Evolutionary conservation across 495 filamentous ascomycete species (phyloP).

Genomic region (Neurospora sp.): DNA sequence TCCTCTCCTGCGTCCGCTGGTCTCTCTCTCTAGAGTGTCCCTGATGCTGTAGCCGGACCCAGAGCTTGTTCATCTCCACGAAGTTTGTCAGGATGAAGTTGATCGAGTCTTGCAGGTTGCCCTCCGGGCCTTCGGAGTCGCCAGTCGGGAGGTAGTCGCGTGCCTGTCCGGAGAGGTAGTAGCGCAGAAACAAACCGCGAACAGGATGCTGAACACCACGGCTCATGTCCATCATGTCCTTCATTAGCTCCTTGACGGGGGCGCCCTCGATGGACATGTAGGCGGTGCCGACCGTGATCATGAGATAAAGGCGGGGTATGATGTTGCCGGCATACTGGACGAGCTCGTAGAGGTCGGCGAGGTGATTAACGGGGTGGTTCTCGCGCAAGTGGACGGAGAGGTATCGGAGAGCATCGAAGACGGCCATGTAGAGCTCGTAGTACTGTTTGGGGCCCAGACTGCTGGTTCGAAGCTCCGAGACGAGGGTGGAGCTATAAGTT

Average conservation of each 20-base stretch:
- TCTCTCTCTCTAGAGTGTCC: constrained; percentile 93
- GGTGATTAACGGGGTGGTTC: constrained; percentile 93
- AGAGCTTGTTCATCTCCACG: constrained; percentile 99
- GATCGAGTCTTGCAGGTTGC: constrained; percentile 93
- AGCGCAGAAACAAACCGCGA: constrained; percentile 86
- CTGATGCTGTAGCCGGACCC: constrained; percentile 95
- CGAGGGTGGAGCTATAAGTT: constrained; percentile 72
- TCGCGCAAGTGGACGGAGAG: constrained; percentile 93
- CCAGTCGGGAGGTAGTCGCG: constrained; percentile 76
- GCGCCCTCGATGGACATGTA: constrained; percentile 99
- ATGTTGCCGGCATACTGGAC: constrained; percentile 99
- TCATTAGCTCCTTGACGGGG: constrained; percentile 99
- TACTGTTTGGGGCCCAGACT: constrained; percentile 96
- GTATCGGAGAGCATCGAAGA: constrained; percentile 95
- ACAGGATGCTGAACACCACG: constrained; percentile 94
- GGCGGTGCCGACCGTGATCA: constrained; percentile 97
- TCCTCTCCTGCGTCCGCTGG: constrained; percentile 82
- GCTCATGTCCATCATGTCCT: constrained; percentile 99
- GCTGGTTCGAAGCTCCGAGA: constrained; percentile 92
- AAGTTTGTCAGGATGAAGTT: constrained; percentile 97
- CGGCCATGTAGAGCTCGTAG: constrained; percentile 98
- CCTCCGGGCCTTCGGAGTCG: constrained; percentile 83
- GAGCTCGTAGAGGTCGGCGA: constrained; percentile 96
- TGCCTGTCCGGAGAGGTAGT: constrained; percentile 91
- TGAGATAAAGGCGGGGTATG: constrained; percentile 88